Percentiles rank a stretch among this genome's conserved stretches.
phyloP scores from a whole-genome alignment of 176 grass and related monocot genomes.

The Oryza longistaminata region DNA sequence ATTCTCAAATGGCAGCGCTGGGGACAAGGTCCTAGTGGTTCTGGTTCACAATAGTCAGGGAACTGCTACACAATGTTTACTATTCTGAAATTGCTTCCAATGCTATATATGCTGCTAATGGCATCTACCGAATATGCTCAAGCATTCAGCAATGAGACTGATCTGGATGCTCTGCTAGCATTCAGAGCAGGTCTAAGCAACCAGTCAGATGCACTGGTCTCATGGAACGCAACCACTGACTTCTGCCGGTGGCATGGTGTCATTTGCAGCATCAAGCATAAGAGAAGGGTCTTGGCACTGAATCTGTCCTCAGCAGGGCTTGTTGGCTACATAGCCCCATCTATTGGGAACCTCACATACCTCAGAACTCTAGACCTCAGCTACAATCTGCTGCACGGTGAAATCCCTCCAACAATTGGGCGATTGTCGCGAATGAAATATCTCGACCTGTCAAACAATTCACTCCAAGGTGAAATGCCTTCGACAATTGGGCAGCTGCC shows the following conservation, averaged over 20 bases:
- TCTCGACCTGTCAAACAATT: conserved; percentile 13
- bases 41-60: neutral
- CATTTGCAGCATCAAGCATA: conserved; percentile 24
- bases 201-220: neutral
- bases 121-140: neutral
- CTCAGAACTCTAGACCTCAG: conserved; percentile 37
- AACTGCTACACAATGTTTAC: conserved; percentile 8
- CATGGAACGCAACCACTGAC: conserved; percentile 30
- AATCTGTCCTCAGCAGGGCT: conserved; percentile 17
- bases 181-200: neutral
- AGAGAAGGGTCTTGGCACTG: conserved; percentile 25
- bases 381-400: conserved; percentile 19
- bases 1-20: neutral
- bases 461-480: conserved; percentile 34
- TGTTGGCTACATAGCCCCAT: conserved; percentile 5
- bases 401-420: conserved; percentile 1
- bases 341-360: conserved; percentile 34
- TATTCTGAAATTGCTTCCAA: neutral
- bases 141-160: conserved; percentile 6
- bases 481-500: neutral
- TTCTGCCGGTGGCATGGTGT: conserved; percentile 30
- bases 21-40: neutral
- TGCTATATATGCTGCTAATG: neutral
- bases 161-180: conserved; percentile 13
- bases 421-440: conserved; percentile 1